phyloP scores from a whole-genome alignment of 495 filamentous ascomycete genomes.

The Parathielavia appendiculata region DNA sequence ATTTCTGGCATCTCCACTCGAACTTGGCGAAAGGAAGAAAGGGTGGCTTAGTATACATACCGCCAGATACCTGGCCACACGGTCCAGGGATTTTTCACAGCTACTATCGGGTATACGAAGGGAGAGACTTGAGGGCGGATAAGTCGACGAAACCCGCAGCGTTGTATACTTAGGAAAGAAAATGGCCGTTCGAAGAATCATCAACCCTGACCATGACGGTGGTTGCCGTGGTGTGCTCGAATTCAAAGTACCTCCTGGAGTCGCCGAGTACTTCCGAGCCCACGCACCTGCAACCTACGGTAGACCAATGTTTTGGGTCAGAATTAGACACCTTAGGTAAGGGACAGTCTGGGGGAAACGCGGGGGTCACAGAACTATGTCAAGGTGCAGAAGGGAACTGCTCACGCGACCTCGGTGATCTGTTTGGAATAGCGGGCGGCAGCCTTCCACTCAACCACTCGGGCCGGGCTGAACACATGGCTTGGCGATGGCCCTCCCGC shows the following conservation, averaged over 20 bases:
- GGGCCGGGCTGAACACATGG: background rate
- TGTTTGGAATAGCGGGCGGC: background rate
- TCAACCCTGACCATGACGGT: background rate
- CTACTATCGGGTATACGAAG: too few relatives aligned
- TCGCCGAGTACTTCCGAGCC: too few relatives aligned
- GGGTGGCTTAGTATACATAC: background rate
- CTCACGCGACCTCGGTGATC: conserved; percentile 7
- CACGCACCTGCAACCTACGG: too few relatives aligned
- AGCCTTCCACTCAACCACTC: background rate
- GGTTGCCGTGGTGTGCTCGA: background rate
- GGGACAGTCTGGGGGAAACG: background rate
- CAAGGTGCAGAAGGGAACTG: background rate
- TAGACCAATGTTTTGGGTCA: too few relatives aligned
- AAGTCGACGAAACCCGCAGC: background rate
- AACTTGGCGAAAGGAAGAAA: background rate
- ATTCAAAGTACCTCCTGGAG: too few relatives aligned
- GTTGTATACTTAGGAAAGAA: background rate
- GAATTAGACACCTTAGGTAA: conserved; percentile 7
- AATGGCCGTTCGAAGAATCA: background rate
- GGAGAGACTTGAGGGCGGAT: too few relatives aligned
- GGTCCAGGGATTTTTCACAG: too few relatives aligned
- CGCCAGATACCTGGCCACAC: background rate
- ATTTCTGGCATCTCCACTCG: conserved; percentile 2
- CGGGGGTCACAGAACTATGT: conserved; percentile 1
- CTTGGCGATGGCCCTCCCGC: conserved; percentile 8